Evolutionary conservation across 1,284 basidiomycete species (phyloP).

Genomic region (Heimioporus retisporus): DNA sequence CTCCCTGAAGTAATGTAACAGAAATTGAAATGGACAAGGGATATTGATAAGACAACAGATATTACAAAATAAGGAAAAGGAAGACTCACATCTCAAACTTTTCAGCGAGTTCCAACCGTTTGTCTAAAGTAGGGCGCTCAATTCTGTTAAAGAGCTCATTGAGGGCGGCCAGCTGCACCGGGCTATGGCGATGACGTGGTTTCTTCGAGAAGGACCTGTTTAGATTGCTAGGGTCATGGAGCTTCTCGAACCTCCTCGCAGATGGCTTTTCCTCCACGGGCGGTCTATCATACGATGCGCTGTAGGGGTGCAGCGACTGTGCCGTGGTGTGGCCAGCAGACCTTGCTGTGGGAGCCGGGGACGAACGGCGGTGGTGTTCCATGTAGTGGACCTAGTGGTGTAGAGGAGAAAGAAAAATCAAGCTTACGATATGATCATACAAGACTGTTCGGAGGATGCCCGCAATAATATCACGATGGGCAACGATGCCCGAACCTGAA

Average conservation of each 20-base stretch:
- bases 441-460: too few species aligned
- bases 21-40: constrained; percentile 20
- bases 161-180: constrained; percentile 74
- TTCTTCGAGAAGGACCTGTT: constrained; percentile 61
- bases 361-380: constrained; percentile 39
- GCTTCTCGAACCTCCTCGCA: constrained; percentile 30
- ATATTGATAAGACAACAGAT: constrained; percentile 36
- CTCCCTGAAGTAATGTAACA: constrained; percentile 60
- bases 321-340: constrained; percentile 15
- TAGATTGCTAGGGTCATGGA: constrained; percentile 30
- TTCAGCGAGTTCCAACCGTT: constrained; percentile 72
- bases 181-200: constrained; percentile 79
- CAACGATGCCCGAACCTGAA: too few species aligned
- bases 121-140: constrained; percentile 79
- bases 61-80: constrained; percentile 37
- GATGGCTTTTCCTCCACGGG: constrained; percentile 51
- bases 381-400: constrained; percentile 46
- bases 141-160: constrained; percentile 81
- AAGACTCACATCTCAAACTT: constrained; percentile 80
- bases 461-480: too few species aligned
- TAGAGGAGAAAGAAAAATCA: constrained; percentile 42
- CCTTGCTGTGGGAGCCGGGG: constrained; percentile 42
- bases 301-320: constrained; percentile 23
- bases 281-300: constrained; percentile 26
- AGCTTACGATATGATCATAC: constrained; percentile 48